Percentiles rank a stretch among this genome's conserved stretches.
phyloP scores from a whole-genome alignment of 2,329 filamentous ascomycete species.

The Hortaea sp. region DNA sequence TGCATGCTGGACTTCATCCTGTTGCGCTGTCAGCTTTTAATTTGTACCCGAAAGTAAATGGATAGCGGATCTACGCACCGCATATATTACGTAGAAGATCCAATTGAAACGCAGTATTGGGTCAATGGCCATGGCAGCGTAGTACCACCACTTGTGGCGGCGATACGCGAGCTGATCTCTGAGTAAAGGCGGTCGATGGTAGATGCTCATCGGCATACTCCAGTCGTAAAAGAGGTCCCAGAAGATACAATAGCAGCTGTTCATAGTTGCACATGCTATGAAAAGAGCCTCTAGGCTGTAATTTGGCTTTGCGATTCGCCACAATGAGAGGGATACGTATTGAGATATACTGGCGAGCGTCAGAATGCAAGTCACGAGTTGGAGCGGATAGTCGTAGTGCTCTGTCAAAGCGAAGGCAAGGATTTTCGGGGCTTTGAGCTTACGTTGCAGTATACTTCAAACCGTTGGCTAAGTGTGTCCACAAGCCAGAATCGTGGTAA shows the following conservation, averaged over 20 bases:
- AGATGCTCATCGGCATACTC: constrained; percentile 36
- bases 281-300: constrained; percentile 58
- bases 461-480: constrained; percentile 82
- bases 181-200: constrained; percentile 46
- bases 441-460: constrained; percentile 75
- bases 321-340: constrained; percentile 70
- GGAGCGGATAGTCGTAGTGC: too few relatives aligned
- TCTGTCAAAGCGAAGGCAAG: too few relatives aligned
- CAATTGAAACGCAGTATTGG: constrained; percentile 83
- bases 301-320: constrained; percentile 57
- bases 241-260: constrained; percentile 71
- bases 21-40: not conserved
- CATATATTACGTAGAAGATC: constrained; percentile 87
- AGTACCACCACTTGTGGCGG: constrained; percentile 66
- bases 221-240: constrained; percentile 98
- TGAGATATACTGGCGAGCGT: constrained; percentile 51
- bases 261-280: constrained; percentile 69
- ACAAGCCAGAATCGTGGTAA: constrained; percentile 74
- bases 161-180: constrained; percentile 75
- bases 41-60: too few relatives aligned
- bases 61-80: constrained; percentile 18
- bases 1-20: constrained; percentile 67
- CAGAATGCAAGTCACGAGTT: not conserved
- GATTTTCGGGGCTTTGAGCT: not conserved
- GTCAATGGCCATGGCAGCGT: constrained; percentile 71